Evolutionary conservation across 352 stramenopile genomes (phyloP).

Genomic region (Phytophthora sp.): DNA sequence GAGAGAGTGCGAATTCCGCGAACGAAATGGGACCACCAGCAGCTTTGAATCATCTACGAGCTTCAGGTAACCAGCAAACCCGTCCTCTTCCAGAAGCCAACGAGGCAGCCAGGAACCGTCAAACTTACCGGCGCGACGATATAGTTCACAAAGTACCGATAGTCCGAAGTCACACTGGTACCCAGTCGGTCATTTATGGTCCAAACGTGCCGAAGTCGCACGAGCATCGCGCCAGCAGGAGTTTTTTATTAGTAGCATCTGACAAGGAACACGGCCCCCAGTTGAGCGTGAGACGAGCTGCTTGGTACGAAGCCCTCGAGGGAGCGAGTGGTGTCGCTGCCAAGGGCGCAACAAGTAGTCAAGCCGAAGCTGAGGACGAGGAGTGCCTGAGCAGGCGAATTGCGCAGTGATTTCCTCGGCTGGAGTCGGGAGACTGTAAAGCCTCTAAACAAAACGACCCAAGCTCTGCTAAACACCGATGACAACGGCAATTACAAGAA

Average conservation of each 20-base stretch:
- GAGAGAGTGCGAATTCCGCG: neutral
- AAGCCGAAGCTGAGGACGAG: no score
- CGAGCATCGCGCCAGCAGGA: neutral
- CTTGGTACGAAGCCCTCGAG: conserved; percentile 9
- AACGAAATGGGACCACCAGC: neutral
- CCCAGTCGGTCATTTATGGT: neutral
- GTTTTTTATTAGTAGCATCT: neutral
- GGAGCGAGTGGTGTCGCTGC: conserved; percentile 4
- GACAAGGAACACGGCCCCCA: neutral
- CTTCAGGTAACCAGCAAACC: conserved; percentile 2
- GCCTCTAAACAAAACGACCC: no score
- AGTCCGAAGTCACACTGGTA: neutral
- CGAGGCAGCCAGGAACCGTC: conserved; percentile 3
- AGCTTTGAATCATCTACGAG: neutral
- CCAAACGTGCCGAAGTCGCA: neutral
- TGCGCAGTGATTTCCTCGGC: no score
- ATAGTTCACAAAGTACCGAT: neutral
- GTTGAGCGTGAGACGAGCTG: neutral
- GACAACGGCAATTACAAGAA: no score
- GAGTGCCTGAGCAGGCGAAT: no score
- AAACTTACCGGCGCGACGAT: neutral
- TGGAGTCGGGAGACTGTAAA: no score
- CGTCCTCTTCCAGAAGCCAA: conserved; percentile 9
- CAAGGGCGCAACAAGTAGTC: neutral
- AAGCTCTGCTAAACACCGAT: no score